Percentiles rank a stretch among this genome's conserved stretches.
Evolutionary conservation across 331 rosid species (phyloP).

Genomic region (Malus hybrid): DNA sequence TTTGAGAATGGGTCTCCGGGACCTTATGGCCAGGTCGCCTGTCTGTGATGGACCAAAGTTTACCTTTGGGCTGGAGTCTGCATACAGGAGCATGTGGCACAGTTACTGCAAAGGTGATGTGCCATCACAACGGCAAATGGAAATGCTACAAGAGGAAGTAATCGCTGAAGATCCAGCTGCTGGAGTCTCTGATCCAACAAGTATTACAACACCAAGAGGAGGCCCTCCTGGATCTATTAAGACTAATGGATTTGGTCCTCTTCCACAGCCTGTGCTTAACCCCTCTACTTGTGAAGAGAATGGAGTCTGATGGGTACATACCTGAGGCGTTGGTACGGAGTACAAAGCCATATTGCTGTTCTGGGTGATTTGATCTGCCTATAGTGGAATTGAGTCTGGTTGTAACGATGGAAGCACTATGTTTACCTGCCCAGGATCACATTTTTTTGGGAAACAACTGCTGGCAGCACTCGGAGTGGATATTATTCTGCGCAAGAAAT

Average conservation of each 20-base stretch:
- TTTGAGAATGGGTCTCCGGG: constrained; percentile 74
- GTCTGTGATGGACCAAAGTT: constrained; percentile 80
- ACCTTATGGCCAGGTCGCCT: constrained; percentile 81
- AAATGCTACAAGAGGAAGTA: constrained; percentile 33
- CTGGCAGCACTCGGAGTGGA: constrained; percentile 13
- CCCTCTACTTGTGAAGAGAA: constrained; percentile 45
- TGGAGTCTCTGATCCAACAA: constrained; percentile 23
- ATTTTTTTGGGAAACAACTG: constrained; percentile 19
- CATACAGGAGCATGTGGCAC: constrained; percentile 75
- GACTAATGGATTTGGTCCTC: constrained; percentile 48
- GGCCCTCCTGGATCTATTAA: constrained; percentile 38
- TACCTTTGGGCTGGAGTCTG: constrained; percentile 57
- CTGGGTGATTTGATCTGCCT: constrained; percentile 24
- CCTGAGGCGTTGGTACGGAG: neutral
- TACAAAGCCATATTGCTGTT: constrained; percentile 19
- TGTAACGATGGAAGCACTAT: constrained; percentile 8
- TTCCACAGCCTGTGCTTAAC: constrained; percentile 21
- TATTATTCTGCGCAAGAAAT: neutral
- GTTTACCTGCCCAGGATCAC: constrained; percentile 21
- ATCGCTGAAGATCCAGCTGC: constrained; percentile 23
- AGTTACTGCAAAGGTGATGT: constrained; percentile 87
- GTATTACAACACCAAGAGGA: constrained; percentile 19
- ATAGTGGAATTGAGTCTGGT: constrained; percentile 19
- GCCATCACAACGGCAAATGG: constrained; percentile 64
- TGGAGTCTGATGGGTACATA: constrained; percentile 31